Conservation (phyloP, 495 filamentous ascomycete species). For the Podospora australis region DNA sequence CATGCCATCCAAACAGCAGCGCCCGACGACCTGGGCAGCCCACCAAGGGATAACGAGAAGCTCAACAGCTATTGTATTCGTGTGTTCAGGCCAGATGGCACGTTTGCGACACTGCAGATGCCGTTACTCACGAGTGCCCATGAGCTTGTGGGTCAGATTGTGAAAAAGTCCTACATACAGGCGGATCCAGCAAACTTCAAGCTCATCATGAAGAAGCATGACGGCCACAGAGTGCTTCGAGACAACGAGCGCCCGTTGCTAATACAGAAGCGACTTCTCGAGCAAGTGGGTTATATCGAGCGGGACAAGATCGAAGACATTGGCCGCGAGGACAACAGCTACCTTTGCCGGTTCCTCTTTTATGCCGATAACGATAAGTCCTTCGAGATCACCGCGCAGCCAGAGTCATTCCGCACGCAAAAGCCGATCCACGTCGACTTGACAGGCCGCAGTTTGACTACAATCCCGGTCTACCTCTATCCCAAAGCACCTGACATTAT, state of each 20-base stretch:
- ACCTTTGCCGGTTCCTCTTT: conserved; percentile 92
- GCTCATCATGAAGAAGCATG: conserved; percentile 89
- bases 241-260: conserved; percentile 75
- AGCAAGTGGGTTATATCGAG: conserved; percentile 87
- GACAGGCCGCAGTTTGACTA: conserved; percentile 81
- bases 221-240: conserved; percentile 74
- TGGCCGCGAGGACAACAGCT: conserved; percentile 96
- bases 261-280: conserved; percentile 86
- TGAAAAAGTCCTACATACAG: conserved; percentile 84
- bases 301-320: conserved; percentile 87
- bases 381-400: conserved; percentile 59
- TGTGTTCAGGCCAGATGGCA: conserved; percentile 88
- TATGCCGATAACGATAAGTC: conserved; percentile 79
- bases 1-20: conserved; percentile 45
- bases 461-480: conserved; percentile 91
- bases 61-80: conserved; percentile 76
- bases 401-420: conserved; percentile 70
- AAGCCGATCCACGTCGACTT: conserved; percentile 94
- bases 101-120: conserved; percentile 85
- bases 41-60: conserved; percentile 59
- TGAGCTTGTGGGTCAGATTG: conserved; percentile 76
- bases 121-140: conserved; percentile 72
- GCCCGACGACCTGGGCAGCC: conserved; percentile 56
- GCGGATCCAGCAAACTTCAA: conserved; percentile 90
- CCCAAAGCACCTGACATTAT: conserved; percentile 89